Conservation (phyloP, 495 filamentous ascomycete genomes). For the Penicillium egyptiacum region DNA sequence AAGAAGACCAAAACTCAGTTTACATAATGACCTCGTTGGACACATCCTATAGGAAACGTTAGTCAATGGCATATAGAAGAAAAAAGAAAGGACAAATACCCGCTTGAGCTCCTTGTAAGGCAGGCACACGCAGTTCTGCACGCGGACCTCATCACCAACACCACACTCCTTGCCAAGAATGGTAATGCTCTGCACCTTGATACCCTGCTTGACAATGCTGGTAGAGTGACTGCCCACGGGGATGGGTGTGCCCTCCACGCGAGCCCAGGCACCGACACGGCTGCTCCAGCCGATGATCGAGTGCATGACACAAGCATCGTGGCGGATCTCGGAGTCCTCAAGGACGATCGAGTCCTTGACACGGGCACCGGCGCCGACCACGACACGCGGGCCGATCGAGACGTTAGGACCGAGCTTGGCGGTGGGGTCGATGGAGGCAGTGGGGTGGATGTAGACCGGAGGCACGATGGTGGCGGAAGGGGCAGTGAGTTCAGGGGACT, state of each 20-base stretch:
- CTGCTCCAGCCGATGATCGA: slow-evolving; percentile 97
- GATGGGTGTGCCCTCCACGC: slow-evolving; percentile 94
- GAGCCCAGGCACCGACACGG: slow-evolving; percentile 93
- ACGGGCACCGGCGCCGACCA: slow-evolving; percentile 83
- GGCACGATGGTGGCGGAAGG: slow-evolving; percentile 89
- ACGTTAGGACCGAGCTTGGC: slow-evolving; percentile 98
- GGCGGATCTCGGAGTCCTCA: slow-evolving; percentile 93
- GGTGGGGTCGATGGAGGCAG: slow-evolving; percentile 88
- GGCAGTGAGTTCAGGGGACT: slow-evolving; percentile 76
- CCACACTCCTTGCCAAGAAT: slow-evolving; percentile 96
- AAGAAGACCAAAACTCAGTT: slow-evolving; percentile 23
- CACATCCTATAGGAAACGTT: slow-evolving; percentile 63
- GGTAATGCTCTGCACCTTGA: slow-evolving; percentile 98
- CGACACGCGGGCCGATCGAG: slow-evolving; percentile 82
- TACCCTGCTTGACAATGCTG: slow-evolving; percentile 91
- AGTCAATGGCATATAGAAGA: not conserved
- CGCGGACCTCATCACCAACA: slow-evolving; percentile 91
- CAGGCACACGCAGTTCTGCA: slow-evolving; percentile 98
- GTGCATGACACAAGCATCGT: slow-evolving; percentile 94
- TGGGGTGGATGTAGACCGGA: slow-evolving; percentile 96
- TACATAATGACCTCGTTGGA: slow-evolving; percentile 97
- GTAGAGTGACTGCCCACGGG: slow-evolving; percentile 87
- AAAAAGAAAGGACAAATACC: slow-evolving; percentile 55
- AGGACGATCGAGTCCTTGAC: slow-evolving; percentile 96
- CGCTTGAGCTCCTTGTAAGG: slow-evolving; percentile 98